These are phyloP conservation scores for Asterochloris erici DNA, from an alignment of 139 green algal species.

Conservation along the genomic window DNA sequence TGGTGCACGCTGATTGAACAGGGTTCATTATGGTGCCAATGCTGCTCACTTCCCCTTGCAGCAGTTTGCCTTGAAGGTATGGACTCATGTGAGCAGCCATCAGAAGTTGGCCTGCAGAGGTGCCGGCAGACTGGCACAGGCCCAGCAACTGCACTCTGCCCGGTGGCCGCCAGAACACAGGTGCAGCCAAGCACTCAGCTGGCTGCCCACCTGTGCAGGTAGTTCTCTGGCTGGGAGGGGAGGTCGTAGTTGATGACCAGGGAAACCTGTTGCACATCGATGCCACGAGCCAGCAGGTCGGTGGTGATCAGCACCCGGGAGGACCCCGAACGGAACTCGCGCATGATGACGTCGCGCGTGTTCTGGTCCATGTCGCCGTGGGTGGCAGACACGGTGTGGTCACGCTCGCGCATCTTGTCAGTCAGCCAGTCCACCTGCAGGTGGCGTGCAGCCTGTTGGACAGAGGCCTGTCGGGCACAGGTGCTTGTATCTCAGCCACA, in stretches of 20 bases:
- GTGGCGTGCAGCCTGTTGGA: too few species aligned
- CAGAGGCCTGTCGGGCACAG: too few species aligned
- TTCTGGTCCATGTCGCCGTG: constrained; percentile 99
- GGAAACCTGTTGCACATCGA: constrained; percentile 99
- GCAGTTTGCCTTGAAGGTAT: too few species aligned
- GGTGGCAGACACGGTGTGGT: constrained; percentile 99
- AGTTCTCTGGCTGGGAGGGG: constrained; percentile 99
- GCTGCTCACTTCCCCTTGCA: too few species aligned
- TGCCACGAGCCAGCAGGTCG: constrained; percentile 98
- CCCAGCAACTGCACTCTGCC: too few species aligned
- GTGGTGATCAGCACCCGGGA: constrained; percentile 99
- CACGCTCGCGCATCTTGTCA: constrained; percentile 97
- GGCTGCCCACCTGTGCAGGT: constrained; percentile 83
- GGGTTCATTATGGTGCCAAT: too few species aligned
- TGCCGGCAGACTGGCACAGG: too few species aligned
- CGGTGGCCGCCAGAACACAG: too few species aligned
- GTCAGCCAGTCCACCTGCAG: constrained; percentile 97
- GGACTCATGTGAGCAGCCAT: too few species aligned
- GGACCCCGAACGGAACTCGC: constrained; percentile 98
- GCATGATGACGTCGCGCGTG: constrained; percentile 99
- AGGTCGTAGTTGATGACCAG: constrained; percentile 99
- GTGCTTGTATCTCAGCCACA: too few species aligned
- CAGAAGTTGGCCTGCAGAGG: too few species aligned
- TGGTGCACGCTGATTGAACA: too few species aligned
- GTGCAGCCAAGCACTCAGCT: not conserved